Evolutionary conservation across 1,284 basidiomycete species (phyloP), one percentile per base, ranked within the genome.

Genomic region (Apiotrichum montevideense): DNA sequence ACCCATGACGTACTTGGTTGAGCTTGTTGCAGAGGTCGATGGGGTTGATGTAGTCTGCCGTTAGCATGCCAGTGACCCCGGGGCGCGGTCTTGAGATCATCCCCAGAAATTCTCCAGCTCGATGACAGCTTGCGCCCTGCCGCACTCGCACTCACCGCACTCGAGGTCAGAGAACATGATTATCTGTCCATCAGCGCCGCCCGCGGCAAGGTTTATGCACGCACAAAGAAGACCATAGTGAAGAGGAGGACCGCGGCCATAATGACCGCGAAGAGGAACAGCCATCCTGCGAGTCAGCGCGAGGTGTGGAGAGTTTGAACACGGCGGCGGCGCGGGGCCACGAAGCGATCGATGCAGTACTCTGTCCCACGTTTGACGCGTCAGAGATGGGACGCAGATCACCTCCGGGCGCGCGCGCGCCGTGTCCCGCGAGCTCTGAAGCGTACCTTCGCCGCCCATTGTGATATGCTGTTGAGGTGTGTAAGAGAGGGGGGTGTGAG

Each of bases 1-100:
- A 21, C 21, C 14, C 41, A 14, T 42, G 21, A 40, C 49, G 7
- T 63, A 96, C 95, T 79, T 95, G 90, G 78, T 98, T 99, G 71
- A 99, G 87, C 81, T 98, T 98, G 81, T 98, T 98, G 81, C 96
- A 98, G 41, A 98, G 86, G 79, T 99, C 95, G 84, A 98, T 98
- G 55, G 95, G 95, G 80, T 98, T 99, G 81, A 98, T 96, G 80
- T 98, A 98, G 82, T 98, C 73, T 75, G 56, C 7, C 14, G 45
- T 59, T 35, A 56, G 58, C 14, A 35, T 46, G 21, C 21, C 21
- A 21, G 21, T 21, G 21, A 21, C 21, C 21, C 21, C 21, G 21
- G 21, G 21, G 21, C 21, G 21, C 21, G 21, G 21, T 21, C 21
- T 21, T 21, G 21, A 21, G 21, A 21, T 21, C 21, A 21, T 21